Evolutionary conservation across 495 filamentous ascomycete species (phyloP), one percentile per base, ranked within the genome.

Genomic region (Penicillium daleae): DNA sequence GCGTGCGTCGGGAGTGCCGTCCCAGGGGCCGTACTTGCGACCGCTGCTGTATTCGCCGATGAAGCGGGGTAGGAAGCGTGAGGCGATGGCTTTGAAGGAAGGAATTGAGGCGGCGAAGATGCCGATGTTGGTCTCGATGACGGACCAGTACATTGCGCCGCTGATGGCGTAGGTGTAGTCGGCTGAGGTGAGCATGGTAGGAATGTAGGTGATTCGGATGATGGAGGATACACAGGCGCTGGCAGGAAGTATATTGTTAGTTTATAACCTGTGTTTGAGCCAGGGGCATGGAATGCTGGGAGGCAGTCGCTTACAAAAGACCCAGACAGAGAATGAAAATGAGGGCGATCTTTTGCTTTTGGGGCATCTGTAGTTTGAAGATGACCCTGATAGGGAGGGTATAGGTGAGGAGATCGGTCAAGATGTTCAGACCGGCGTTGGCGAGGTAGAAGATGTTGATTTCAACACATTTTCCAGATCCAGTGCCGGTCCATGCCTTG

Each of bases 371-470:
- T 4, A 76, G 74, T 42, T 70, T 75, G 65, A 71, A 74, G 55
- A 74, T 75, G 26, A 75, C 73, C 21, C 67, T 71, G 53, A 80
- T 66, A 2, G 79, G 78, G 26, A 89, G 70, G 4, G 77, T 70
- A 56, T 87, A 76, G 44, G 84, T 82, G 61, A 81, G 66, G 0
- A 82, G 27, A 62, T 89, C 85, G 7, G 84, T 76, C 13, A 81
- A 37, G 24, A 89, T 82, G 65, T 83, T 85, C 29, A 87, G 65
- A 4, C 68, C 76, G 0, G 81, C 75, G 51, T 81, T 78, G 59
- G 72, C 70, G 54, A 80, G 78, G 29, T 76, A 82, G 54, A 83
- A 73, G 17, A 73, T 64, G 59, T 82, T 82, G 55, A 79, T 75
- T 55, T 81, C 69, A 50, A 86, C 71, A 66, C 79, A 81, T 58